phyloP scores from a whole-genome alignment of 1,284 basidiomycete genomes.

The Gymnopus androsaceus region DNA sequence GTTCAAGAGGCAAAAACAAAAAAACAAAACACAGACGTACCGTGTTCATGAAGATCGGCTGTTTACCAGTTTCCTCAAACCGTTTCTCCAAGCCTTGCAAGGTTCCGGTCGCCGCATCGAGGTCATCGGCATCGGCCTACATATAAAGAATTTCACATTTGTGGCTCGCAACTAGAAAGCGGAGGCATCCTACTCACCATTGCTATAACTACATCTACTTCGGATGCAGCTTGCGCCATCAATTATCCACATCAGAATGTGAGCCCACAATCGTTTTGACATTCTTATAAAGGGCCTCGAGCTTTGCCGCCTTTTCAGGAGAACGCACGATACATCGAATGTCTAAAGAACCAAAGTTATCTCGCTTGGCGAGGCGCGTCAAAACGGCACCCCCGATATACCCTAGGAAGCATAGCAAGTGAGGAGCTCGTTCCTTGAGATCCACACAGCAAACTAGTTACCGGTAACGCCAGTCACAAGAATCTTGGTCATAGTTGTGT shows the following conservation, averaged over 20 bases:
- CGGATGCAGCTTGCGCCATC: conserved; percentile 29
- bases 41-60: conserved; percentile 52
- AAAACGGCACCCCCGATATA: conserved; percentile 47
- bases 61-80: conserved; percentile 41
- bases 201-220: conserved; percentile 37
- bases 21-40: conserved; percentile 31
- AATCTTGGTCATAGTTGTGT: conserved; percentile 9
- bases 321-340: conserved; percentile 44
- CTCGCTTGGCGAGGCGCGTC: conserved; percentile 38
- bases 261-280: conserved; percentile 42
- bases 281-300: conserved; percentile 32
- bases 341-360: conserved; percentile 34
- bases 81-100: conserved; percentile 46
- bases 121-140: conserved; percentile 45
- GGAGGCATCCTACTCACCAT: conserved; percentile 24
- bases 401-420: conserved; percentile 25
- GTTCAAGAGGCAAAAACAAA: not conserved
- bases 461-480: conserved; percentile 18
- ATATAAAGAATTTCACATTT: not conserved
- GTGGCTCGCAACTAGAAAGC: not conserved
- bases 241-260: conserved; percentile 36
- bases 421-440: not conserved
- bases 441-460: not conserved
- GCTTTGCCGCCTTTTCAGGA: conserved; percentile 40
- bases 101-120: conserved; percentile 42